Percentiles rank a stretch among this genome's conserved stretches.
These are phyloP conservation scores for Cenococcum geophilum DNA, from an alignment of 495 filamentous ascomycete genomes.

Conservation along the genomic window DNA sequence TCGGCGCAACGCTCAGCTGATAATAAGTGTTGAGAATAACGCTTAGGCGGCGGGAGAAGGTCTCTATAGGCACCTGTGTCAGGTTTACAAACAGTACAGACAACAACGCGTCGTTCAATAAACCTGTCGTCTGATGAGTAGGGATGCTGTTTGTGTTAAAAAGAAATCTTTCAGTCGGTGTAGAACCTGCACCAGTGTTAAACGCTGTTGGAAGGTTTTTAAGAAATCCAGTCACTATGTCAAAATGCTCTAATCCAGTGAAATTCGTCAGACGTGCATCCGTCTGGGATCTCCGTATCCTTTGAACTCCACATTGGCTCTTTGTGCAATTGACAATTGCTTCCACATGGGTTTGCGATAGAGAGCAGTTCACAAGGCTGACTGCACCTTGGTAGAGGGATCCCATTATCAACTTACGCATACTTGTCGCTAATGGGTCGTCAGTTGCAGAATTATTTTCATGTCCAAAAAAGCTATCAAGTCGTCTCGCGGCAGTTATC, in stretches of 20 bases:
- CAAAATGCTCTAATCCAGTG: constrained; percentile 19
- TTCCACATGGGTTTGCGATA: constrained; percentile 21
- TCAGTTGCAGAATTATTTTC: background rate
- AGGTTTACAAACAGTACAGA: constrained; percentile 6
- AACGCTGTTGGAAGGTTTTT: constrained; percentile 6
- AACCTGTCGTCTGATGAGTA: constrained; percentile 1
- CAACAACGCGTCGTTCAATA: background rate
- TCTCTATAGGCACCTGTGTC: constrained; percentile 9
- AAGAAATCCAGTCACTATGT: background rate
- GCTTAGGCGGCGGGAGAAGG: constrained; percentile 22
- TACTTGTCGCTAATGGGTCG: background rate
- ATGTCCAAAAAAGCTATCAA: background rate
- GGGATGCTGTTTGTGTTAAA: constrained; percentile 15
- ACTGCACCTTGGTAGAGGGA: background rate
- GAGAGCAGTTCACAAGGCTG: constrained; percentile 18
- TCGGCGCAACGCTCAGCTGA: constrained; percentile 17
- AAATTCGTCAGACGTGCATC: constrained; percentile 8
- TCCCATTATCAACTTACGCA: background rate
- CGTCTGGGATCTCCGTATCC: constrained; percentile 15
- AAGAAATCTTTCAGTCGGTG: constrained; percentile 19
- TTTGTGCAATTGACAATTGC: constrained; percentile 14
- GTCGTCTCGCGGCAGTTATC: no score
- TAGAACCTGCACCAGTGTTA: background rate
- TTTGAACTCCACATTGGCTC: constrained; percentile 12
- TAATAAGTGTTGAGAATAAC: constrained; percentile 28